Base-by-base conservation (phyloP, 2,329 filamentous ascomycete genomes). In the Apiospora saccharicola region DNA sequence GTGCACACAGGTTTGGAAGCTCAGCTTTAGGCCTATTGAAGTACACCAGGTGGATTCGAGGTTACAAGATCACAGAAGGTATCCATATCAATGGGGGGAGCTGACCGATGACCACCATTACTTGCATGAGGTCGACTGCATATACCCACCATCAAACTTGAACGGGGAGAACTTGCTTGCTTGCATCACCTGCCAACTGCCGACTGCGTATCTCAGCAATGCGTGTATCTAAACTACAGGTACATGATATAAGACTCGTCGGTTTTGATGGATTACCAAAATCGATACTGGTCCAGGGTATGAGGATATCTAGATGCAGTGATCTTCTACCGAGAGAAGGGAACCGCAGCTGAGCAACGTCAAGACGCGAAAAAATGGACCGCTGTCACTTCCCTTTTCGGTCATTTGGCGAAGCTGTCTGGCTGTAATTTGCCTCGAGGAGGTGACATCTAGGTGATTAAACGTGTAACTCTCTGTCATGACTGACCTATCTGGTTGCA, bases 391-490 rank as follows among this genome's bases (percentile, higher is more conserved):
- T 64, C 68, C 68, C 47, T 30, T 43, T 53, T 49, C 46, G 49
- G 68, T 51, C 67, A 22, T 22, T 47, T 68, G 67, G 44, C 34
- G 37, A 34, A n/a, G n/a, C 41, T 68, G 67, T 68, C 67, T 68
- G 67, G 67, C 24, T 46, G 67, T 47, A 68, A 68, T 68, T 47
- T 68, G 67, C 67, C 67, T 68, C 67, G 67, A 68, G 67, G 67
- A 68, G 67, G 67, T 68, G 67, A 64, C 57, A 64, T 64, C 57
- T 41, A 64, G 30, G 67, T 46, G 24, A 46, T 68, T 47, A 44
- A 44, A n/a, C 41, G 67, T 68, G 67, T 44, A 47, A 68, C 41
- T 30, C 12, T 46, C 41, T 30, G 4, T 12, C 43, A 34, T n/a
- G 22, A 7, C 26, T 5, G 67, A 16, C 67, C n/a, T 47, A 19